Conservation (phyloP, 192 early-diverging fungal genomes). For the Backusella sp. region DNA sequence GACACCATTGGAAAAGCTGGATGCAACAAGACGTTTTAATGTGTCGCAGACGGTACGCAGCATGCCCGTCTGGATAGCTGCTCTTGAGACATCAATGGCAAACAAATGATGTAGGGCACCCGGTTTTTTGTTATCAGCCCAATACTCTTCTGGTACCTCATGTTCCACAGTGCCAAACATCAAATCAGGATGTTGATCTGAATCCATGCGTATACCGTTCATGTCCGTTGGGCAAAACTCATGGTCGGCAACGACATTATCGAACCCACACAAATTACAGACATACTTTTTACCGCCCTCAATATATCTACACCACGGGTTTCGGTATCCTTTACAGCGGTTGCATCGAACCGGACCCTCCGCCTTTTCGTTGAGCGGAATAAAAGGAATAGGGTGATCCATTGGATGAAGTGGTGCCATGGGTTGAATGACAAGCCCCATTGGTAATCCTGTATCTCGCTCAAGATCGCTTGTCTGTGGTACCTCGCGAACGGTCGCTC, state of each 20-base stretch:
- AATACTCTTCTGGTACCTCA: conserved; percentile 76
- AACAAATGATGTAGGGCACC: conserved; percentile 78
- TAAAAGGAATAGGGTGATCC: conserved; percentile 77
- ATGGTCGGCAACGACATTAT: conserved; percentile 82
- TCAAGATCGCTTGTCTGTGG: conserved; percentile 81
- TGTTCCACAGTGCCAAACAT: conserved; percentile 89
- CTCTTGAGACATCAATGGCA: conserved; percentile 95
- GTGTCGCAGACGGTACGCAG: conserved; percentile 63
- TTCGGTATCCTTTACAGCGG: conserved; percentile 94
- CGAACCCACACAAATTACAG: conserved; percentile 91
- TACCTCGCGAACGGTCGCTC: conserved; percentile 85
- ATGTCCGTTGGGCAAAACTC: conserved; percentile 97
- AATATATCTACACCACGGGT: conserved; percentile 84
- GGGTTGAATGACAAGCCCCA: conserved; percentile 90
- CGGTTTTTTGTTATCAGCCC: conserved; percentile 52
- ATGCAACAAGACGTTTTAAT: conserved; percentile 67
- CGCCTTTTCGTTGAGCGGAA: conserved; percentile 71
- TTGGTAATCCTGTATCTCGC: conserved; percentile 74
- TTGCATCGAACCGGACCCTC: conserved; percentile 86
- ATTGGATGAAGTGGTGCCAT: conserved; percentile 77
- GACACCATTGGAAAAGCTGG: conserved; percentile 51
- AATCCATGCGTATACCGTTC: conserved; percentile 82
- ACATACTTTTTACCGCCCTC: conserved; percentile 90
- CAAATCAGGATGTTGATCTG: conserved; percentile 85
- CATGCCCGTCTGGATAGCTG: conserved; percentile 82